phyloP scores from a whole-genome alignment of 768 basidiomycete species.

The Collybia sp. region DNA sequence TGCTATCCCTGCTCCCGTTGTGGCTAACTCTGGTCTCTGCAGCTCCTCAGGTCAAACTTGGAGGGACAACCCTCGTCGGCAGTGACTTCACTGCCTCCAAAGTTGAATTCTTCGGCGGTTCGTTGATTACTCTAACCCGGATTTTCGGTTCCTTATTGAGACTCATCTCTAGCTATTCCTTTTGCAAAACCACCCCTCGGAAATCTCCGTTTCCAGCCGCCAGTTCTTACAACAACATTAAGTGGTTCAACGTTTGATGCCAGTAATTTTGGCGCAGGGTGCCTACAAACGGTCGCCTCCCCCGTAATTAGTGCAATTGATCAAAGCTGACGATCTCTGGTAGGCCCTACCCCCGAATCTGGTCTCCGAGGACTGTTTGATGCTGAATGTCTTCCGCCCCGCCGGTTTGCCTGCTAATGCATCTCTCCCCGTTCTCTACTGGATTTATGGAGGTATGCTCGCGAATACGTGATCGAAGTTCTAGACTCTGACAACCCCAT shows the following conservation, averaged over 20 bases:
- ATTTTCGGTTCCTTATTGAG: too few relatives aligned
- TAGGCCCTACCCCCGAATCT: constrained; percentile 12
- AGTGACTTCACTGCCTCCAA: too few relatives aligned
- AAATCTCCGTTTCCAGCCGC: constrained; percentile 36
- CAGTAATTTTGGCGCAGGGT: constrained; percentile 33
- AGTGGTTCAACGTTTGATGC: constrained; percentile 35
- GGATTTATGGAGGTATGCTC: background rate
- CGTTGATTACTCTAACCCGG: too few relatives aligned
- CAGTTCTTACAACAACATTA: constrained; percentile 38
- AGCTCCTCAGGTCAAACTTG: too few relatives aligned
- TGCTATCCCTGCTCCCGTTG: too few relatives aligned
- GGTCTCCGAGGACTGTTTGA: constrained; percentile 49
- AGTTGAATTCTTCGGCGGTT: too few relatives aligned
- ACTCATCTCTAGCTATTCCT: constrained; percentile 34
- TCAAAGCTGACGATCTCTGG: background rate
- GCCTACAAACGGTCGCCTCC: background rate
- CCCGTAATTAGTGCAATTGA: too few relatives aligned
- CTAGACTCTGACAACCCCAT: background rate
- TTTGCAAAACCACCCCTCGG: constrained; percentile 52
- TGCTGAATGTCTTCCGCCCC: constrained; percentile 53
- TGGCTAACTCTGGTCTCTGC: too few relatives aligned
- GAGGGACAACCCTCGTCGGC: too few relatives aligned
- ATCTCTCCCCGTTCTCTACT: constrained; percentile 33
- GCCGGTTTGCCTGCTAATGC: constrained; percentile 22
- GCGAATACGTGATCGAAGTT: too few relatives aligned